A percentile compares a stretch with the other conserved stretches of the same genome.
phyloP scores from a whole-genome alignment of 106 monocot species.

The Allium sativum region DNA sequence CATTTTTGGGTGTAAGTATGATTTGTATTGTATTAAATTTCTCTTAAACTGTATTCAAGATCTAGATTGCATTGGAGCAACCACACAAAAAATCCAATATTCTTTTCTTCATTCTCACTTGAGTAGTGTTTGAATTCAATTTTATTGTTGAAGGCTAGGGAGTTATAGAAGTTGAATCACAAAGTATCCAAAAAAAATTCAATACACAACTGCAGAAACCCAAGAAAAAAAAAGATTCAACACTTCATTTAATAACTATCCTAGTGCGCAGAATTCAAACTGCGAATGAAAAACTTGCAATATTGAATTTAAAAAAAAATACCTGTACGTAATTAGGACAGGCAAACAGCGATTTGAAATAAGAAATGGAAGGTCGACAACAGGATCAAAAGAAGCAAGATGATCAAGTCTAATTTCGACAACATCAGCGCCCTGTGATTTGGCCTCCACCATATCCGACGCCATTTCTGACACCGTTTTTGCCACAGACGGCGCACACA shows the following conservation, averaged over 20 bases:
- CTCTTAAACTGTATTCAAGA: no score
- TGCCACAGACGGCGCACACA: slow-evolving; percentile 79
- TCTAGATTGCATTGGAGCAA: no score
- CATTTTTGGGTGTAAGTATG: no score
- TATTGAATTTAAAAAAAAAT: background rate
- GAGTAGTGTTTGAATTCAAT: no score
- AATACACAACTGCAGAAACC: background rate
- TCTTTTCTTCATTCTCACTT: no score
- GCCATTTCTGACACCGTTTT: slow-evolving; percentile 68
- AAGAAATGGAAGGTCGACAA: slow-evolving; percentile 40
- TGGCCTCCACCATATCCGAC: slow-evolving; percentile 53
- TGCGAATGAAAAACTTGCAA: background rate
- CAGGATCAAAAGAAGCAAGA: slow-evolving; percentile 46
- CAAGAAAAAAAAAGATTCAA: background rate
- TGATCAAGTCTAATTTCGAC: slow-evolving; percentile 90
- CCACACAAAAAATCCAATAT: no score
- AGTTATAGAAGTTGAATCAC: background rate
- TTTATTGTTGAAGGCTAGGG: no score
- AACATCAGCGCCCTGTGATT: slow-evolving; percentile 58
- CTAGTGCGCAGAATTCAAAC: background rate
- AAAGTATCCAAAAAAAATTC: background rate
- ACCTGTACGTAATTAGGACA: slow-evolving; percentile 81
- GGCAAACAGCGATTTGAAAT: slow-evolving; percentile 55
- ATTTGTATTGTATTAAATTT: no score
- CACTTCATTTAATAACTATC: background rate